A percentile compares a stretch with the other conserved stretches of the same genome.
Conservation (phyloP, 2,329 filamentous ascomycete species). For the Magnaporthiopsis poae region DNA sequence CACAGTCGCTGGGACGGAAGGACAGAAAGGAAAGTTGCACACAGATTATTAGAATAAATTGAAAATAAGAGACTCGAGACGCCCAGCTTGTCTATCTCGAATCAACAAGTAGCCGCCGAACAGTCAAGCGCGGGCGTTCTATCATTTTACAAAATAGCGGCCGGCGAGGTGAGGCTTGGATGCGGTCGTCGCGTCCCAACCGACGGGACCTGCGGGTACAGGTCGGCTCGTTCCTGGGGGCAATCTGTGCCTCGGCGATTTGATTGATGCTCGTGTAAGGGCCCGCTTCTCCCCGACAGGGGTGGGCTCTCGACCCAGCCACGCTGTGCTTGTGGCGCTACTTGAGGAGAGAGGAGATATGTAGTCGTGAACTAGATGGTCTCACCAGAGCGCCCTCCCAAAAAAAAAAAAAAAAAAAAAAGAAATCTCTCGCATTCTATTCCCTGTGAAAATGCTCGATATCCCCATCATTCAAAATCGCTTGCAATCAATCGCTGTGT, state of each 20-base stretch:
- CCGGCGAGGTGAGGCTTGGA: not conserved
- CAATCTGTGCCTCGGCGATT: constrained; percentile 3
- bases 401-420: no score
- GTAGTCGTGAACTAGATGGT: no score
- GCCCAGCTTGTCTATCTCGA: constrained; percentile 1
- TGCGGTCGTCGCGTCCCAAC: constrained; percentile 4
- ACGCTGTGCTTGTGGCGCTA: not conserved
- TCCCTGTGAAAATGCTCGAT: not conserved
- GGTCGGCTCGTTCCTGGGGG: not conserved
- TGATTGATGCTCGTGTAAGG: not conserved
- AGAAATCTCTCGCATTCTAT: not conserved
- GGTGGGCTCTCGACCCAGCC: not conserved
- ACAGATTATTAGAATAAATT: not conserved
- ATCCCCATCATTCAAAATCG: not conserved
- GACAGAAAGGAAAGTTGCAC: not conserved
- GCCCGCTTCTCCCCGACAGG: not conserved
- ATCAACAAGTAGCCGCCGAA: not conserved
- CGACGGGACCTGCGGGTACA: not conserved
- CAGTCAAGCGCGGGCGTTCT: constrained; percentile 3
- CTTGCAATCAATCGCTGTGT: not conserved
- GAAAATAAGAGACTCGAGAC: not conserved
- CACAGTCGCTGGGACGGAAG: not conserved
- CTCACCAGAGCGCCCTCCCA: no score
- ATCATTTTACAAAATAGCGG: not conserved
- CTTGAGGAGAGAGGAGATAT: not conserved